Evolutionary conservation across 1,284 basidiomycete genomes (phyloP).

Genomic region (Moesziomyces sp.): DNA sequence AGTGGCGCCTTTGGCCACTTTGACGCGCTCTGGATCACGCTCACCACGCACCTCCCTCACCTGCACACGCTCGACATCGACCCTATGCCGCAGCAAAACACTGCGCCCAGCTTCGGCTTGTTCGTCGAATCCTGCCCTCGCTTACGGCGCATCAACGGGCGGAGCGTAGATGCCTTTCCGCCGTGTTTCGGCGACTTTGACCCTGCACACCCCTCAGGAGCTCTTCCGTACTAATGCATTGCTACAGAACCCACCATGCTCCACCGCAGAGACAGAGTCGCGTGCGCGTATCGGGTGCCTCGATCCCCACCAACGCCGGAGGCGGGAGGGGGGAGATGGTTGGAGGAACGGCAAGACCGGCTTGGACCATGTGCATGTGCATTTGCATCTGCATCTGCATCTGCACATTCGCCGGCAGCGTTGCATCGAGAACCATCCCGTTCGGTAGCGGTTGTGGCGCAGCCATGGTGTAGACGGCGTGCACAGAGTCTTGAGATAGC

Average conservation of each 20-base stretch:
- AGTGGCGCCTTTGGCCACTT: conserved; percentile 36
- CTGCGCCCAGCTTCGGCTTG: conserved; percentile 35
- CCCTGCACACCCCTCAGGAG: conserved; percentile 13
- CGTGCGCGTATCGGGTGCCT: neutral
- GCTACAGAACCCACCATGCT: conserved; percentile 34
- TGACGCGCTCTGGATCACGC: conserved; percentile 22
- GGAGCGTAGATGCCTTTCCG: conserved; percentile 8
- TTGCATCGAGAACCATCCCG: conserved; percentile 17
- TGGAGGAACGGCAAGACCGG: neutral
- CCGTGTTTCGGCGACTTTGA: conserved; percentile 31
- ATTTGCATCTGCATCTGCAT: conserved; percentile 28
- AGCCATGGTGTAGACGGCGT: conserved; percentile 9
- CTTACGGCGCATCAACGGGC: conserved; percentile 19
- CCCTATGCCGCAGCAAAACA: conserved; percentile 44
- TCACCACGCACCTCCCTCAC: conserved; percentile 11
- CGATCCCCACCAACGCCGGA: too few species aligned
- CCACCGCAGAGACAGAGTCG: conserved; percentile 42
- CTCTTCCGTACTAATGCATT: conserved; percentile 18
- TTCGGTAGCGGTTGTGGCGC: neutral
- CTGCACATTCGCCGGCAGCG: conserved; percentile 23
- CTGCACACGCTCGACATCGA: conserved; percentile 21
- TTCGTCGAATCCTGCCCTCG: conserved; percentile 19
- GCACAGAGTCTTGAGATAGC: conserved; percentile 31
- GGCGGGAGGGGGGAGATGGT: neutral
- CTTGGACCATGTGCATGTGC: conserved; percentile 25